Evolutionary conservation across 768 basidiomycete species (phyloP).

Genomic region (Naganishia vishniacii): DNA sequence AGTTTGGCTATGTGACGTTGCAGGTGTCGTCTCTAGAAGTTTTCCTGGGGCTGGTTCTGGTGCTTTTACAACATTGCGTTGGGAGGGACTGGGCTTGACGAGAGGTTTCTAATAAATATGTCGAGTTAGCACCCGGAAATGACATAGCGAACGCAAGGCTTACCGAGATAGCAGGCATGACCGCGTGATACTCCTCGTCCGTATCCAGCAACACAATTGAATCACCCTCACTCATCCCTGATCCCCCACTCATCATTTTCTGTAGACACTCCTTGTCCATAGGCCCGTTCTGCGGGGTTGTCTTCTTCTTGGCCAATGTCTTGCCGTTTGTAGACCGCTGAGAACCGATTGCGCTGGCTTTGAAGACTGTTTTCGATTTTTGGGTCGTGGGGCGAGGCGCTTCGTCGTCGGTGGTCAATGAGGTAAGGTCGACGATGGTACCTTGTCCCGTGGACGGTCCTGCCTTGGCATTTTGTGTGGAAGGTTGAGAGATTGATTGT

Average conservation of each 20-base stretch:
- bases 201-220: conserved; percentile 13
- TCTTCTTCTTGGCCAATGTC: conserved; percentile 1
- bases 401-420: conserved; percentile 3
- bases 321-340: not conserved
- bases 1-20: not conserved
- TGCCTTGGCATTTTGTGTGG: not conserved
- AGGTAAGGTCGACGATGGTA: not conserved
- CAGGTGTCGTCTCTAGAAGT: not conserved
- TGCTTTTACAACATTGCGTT: too few relatives aligned
- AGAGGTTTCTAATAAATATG: not conserved
- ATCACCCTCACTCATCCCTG: not conserved
- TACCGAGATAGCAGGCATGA: not conserved
- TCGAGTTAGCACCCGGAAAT: not conserved
- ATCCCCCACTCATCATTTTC: conserved; percentile 12
- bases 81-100: not conserved
- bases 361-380: conserved; percentile 1
- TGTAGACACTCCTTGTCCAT: not conserved
- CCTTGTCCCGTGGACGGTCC: not conserved
- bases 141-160: not conserved
- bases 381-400: not conserved
- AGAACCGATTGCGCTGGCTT: not conserved
- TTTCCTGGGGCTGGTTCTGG: too few relatives aligned
- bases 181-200: conserved; percentile 1
- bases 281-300: not conserved
- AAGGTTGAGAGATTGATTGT: not conserved